Evolutionary conservation across 768 basidiomycete species (phyloP), one percentile per base, ranked within the genome.

Genomic region (Agrocybe praecox): DNA sequence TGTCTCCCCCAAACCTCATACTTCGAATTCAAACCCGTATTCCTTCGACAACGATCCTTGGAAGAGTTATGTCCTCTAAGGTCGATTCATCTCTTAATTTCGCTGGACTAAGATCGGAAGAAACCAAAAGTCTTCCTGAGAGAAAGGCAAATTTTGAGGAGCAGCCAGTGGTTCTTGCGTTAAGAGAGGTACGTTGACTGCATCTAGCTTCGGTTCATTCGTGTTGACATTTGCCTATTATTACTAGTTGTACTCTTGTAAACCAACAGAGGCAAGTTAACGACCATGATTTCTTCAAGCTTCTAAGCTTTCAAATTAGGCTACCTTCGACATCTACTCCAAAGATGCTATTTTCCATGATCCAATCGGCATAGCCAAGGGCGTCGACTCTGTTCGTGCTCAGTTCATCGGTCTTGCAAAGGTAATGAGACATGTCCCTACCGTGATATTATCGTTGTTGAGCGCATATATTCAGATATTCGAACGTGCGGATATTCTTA

Each of bases 351-450:
- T 76, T 51, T 81, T 82, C 58, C 75, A 78, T 53, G 78, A 80
- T 58, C 78, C 77, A 12, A 62, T 80, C 45, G 79, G 80, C 34
- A 76, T 79, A 44, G 74, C 79, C 10, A 64, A 73, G 23, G 80
- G 77, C 3, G 44, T 69, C 12, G 67, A 68, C 26, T 71, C 79
- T 10, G 76, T 80, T 40, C 72, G 72, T 18, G 68, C 75, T 0
- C 79, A 79, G 52, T 81, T 80, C 63, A 66, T 79, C 40, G 80
- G 67, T 10, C 66, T 81, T 7, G 70, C 72, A 21, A 80, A 80
- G 71, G 79, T 75, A 12, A 6, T 11, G 24, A 18, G 5, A 3
- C 40, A 43, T 19, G n/a, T 24, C 17, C 8, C 42, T 52, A 2
- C 18, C 33, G 7, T 23, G n/a, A 2, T 29, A 36, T 9, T 11